phyloP scores from a whole-genome alignment of 2,329 filamentous ascomycete species.

The Penicillium sp. region DNA sequence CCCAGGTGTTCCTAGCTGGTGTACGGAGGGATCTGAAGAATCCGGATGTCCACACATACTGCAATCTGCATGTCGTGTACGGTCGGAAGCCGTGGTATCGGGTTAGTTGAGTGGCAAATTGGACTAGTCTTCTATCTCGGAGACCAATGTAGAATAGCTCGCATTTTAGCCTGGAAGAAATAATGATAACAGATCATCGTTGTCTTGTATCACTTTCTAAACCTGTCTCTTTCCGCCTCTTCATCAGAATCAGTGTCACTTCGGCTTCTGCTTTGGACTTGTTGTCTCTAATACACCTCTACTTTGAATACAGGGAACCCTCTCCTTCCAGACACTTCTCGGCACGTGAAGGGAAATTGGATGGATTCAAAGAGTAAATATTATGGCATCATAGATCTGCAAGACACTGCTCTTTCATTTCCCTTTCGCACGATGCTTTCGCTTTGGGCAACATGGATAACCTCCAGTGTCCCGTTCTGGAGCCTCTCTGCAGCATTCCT shows the following conservation, averaged over 20 bases:
- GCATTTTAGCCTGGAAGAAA: background rate
- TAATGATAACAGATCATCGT: background rate
- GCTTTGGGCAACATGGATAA: constrained; percentile 2
- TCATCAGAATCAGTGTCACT: background rate
- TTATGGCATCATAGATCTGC: constrained; percentile 6
- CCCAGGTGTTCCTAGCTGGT: constrained; percentile 36
- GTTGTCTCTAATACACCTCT: background rate
- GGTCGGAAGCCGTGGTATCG: constrained; percentile 32
- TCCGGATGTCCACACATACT: constrained; percentile 36
- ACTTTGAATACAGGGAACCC: background rate
- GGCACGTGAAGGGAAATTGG: background rate
- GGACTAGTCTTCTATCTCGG: constrained; percentile 3
- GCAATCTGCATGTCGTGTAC: constrained; percentile 30
- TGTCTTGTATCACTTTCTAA: background rate
- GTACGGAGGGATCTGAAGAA: constrained; percentile 39
- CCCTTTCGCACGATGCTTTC: constrained; percentile 8
- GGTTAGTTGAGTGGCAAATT: constrained; percentile 24
- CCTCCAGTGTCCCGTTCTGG: constrained; percentile 13
- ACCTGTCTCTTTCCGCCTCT: background rate
- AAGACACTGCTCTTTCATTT: background rate
- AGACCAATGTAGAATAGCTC: background rate
- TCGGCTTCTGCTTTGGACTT: background rate
- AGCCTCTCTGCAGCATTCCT: constrained; percentile 13
- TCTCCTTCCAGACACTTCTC: background rate
- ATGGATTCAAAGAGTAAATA: constrained; percentile 10